These are phyloP conservation scores for Lipomyces yamadae DNA, from an alignment of 805 yeast species.

Conservation along the genomic window DNA sequence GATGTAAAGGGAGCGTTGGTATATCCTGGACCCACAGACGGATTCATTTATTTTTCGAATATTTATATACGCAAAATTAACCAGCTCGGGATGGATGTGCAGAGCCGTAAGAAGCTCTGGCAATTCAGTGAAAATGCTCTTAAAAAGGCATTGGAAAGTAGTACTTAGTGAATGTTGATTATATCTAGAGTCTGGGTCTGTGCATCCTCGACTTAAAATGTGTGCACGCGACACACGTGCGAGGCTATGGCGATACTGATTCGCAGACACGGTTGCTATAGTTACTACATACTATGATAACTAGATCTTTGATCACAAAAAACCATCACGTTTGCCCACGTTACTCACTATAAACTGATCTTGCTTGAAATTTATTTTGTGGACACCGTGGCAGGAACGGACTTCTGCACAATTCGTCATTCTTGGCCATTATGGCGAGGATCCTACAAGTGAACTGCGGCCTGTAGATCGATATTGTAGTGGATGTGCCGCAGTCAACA, in stretches of 20 bases:
- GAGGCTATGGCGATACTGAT: neutral
- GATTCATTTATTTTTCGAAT: constrained; percentile 21
- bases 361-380: neutral
- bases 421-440: neutral
- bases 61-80: constrained; percentile 21
- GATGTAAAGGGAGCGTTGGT: constrained; percentile 18
- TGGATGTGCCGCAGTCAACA: no score
- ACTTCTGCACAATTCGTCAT: neutral
- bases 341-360: neutral
- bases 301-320: no score
- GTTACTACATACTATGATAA: no score
- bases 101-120: constrained; percentile 27
- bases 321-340: no score
- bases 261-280: neutral
- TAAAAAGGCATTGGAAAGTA: constrained; percentile 15
- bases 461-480: no score
- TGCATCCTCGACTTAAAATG: neutral
- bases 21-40: constrained; percentile 26
- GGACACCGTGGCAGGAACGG: neutral
- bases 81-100: constrained; percentile 18
- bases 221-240: neutral
- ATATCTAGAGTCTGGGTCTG: neutral
- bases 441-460: no score
- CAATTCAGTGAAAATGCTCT: constrained; percentile 31
- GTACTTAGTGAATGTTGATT: no score